These are phyloP conservation scores for Cicer cuneatum DNA, from an alignment of 306 rosid genomes.

Conservation along the genomic window DNA sequence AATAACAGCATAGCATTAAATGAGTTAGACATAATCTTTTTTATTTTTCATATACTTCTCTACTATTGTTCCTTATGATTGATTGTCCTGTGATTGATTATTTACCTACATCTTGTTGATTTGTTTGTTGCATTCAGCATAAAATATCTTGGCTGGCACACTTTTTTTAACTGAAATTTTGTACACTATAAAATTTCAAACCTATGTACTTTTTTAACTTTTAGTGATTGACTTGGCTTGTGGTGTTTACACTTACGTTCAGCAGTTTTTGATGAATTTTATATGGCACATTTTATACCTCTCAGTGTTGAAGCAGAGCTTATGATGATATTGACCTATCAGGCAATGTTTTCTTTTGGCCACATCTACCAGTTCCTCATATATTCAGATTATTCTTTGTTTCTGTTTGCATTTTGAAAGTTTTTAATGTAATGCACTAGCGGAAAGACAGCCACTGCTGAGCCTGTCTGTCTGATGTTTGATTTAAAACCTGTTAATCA, in stretches of 20 bases:
- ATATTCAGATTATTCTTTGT: not conserved
- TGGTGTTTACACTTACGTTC: not conserved
- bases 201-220: not conserved
- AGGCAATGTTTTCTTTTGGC: not conserved
- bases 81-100: not conserved
- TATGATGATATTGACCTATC: not conserved
- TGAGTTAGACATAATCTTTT: not conserved
- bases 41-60: not conserved
- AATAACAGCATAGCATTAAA: not conserved
- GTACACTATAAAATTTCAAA: not conserved
- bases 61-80: not conserved
- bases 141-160: not conserved
- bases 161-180: not conserved
- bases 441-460: not conserved
- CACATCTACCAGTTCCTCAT: not conserved
- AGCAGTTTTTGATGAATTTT: conserved; percentile 15
- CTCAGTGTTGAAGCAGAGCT: not conserved
- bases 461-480: not conserved
- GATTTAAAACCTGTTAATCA: not conserved
- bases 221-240: conserved; percentile 1
- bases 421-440: not conserved
- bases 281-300: not conserved
- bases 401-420: not conserved
- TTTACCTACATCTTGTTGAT: conserved; percentile 4
- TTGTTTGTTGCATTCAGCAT: conserved; percentile 15